These are phyloP conservation scores for Leccinum fibrillosum DNA, from an alignment of 768 basidiomycete species.

Conservation along the genomic window DNA sequence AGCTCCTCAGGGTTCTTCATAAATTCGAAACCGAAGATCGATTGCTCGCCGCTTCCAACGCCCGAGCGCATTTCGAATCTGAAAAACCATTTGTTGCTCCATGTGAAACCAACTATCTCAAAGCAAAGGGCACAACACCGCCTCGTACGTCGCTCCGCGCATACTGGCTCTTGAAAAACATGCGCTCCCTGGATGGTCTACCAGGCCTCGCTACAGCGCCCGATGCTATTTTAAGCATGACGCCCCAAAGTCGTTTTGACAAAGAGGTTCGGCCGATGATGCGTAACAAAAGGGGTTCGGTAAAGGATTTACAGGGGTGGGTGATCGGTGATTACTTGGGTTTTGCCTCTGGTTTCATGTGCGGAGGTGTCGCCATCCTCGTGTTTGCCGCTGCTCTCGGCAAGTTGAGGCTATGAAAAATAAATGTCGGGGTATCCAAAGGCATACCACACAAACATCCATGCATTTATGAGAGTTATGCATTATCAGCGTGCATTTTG, in stretches of 20 bases:
- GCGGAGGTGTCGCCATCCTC: conserved; percentile 6
- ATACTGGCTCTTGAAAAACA: conserved; percentile 53
- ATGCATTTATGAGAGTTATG: not conserved
- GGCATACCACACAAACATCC: not conserved
- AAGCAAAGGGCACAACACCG: not conserved
- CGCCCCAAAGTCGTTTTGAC: conserved; percentile 19
- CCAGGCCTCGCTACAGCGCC: conserved; percentile 40
- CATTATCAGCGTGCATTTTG: not conserved
- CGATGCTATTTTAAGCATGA: conserved; percentile 10
- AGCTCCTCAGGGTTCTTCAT: conserved; percentile 40
- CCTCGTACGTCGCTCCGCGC: conserved; percentile 40
- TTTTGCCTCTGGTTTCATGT: conserved; percentile 19
- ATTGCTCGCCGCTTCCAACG: conserved; percentile 3
- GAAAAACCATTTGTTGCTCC: not conserved
- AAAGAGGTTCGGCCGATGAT: conserved; percentile 13
- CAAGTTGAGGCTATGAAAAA: conserved; percentile 4
- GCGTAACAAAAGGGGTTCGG: not conserved
- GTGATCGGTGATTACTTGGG: conserved; percentile 3
- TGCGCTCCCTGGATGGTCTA: conserved; percentile 54
- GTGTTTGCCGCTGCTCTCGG: conserved; percentile 2
- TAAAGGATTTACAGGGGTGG: not conserved
- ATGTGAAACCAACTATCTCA: conserved; percentile 8
- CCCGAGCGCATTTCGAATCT: not conserved
- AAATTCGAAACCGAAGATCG: conserved; percentile 44
- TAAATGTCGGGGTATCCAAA: no score